These are phyloP conservation scores for Furcasterigmium sp. DNA, from an alignment of 2,329 filamentous ascomycete genomes.

Conservation along the genomic window DNA sequence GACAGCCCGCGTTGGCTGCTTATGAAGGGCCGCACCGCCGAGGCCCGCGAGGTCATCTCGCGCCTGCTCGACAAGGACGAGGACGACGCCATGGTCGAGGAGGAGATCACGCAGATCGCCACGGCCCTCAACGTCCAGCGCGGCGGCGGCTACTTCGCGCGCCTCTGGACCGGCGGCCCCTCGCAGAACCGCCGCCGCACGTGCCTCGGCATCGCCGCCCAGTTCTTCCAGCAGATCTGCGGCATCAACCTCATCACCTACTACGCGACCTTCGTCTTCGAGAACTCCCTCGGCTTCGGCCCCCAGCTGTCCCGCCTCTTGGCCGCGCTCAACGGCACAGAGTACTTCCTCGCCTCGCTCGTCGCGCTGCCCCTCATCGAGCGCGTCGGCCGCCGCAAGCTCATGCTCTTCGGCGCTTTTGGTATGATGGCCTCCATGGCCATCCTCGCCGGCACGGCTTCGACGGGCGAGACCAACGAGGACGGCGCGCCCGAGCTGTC, in stretches of 20 bases:
- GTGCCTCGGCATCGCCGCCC: slow-evolving; percentile 27
- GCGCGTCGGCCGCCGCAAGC: slow-evolving; percentile 50
- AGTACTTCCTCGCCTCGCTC: slow-evolving; percentile 32
- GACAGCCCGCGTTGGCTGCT: slow-evolving; percentile 31
- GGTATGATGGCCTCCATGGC: slow-evolving; percentile 60
- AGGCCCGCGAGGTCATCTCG: slow-evolving; percentile 17
- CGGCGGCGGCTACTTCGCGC: slow-evolving; percentile 15
- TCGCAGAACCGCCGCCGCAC: slow-evolving; percentile 63
- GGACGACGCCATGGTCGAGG: slow-evolving; percentile 18
- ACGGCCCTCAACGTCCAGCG: slow-evolving; percentile 20
- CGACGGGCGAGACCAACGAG: slow-evolving; percentile 21
- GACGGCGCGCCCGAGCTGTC: slow-evolving; percentile 19
- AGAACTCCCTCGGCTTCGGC: slow-evolving; percentile 38
- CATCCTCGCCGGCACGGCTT: slow-evolving; percentile 33
- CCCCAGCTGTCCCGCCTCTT: slow-evolving; percentile 44
- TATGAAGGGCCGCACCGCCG: slow-evolving; percentile 21
- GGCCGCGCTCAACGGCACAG: slow-evolving; percentile 46
- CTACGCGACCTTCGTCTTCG: slow-evolving; percentile 24
- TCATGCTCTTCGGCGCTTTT: slow-evolving; percentile 60
- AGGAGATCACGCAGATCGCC: slow-evolving; percentile 12
- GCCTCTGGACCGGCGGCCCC: slow-evolving; percentile 49
- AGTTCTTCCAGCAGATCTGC: slow-evolving; percentile 20
- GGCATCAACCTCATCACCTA: slow-evolving; percentile 29
- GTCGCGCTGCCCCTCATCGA: slow-evolving; percentile 36
- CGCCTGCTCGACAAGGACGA: slow-evolving; percentile 17